Conservation (phyloP, 2,329 filamentous ascomycete species). For the Colletotrichum sp. region DNA sequence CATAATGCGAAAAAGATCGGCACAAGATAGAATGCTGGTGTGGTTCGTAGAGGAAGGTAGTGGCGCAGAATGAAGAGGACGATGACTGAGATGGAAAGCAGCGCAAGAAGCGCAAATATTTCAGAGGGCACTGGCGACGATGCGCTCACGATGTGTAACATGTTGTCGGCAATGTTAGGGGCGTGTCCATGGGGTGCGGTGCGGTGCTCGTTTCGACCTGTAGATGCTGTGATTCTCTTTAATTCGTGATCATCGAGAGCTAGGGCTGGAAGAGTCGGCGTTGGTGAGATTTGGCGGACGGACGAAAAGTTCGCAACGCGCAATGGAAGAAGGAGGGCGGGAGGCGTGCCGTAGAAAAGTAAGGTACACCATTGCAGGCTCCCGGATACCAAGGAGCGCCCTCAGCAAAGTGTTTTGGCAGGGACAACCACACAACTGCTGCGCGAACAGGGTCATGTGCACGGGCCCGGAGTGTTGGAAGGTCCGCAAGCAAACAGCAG, state of each 20-base stretch:
- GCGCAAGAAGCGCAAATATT: constrained; percentile 76
- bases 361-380: neutral
- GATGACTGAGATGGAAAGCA: constrained; percentile 75
- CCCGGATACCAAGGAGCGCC: neutral
- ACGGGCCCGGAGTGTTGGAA: constrained; percentile 15
- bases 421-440: neutral
- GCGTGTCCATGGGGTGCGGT: constrained; percentile 16
- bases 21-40: constrained; percentile 86
- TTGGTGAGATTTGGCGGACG: neutral
- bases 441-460: constrained; percentile 12
- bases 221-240: neutral
- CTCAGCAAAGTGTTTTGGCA: neutral
- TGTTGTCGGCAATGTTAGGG: constrained; percentile 38
- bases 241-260: neutral
- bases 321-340: neutral
- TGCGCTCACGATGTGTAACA: constrained; percentile 55
- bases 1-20: constrained; percentile 97
- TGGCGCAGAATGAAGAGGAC: constrained; percentile 86
- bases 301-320: neutral
- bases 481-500: constrained; percentile 10
- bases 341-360: neutral
- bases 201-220: neutral
- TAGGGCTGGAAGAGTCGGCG: neutral
- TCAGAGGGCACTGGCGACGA: constrained; percentile 77
- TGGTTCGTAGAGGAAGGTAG: constrained; percentile 89